Conservation (phyloP, 495 filamentous ascomycete genomes). For the Penicillium lividum region DNA sequence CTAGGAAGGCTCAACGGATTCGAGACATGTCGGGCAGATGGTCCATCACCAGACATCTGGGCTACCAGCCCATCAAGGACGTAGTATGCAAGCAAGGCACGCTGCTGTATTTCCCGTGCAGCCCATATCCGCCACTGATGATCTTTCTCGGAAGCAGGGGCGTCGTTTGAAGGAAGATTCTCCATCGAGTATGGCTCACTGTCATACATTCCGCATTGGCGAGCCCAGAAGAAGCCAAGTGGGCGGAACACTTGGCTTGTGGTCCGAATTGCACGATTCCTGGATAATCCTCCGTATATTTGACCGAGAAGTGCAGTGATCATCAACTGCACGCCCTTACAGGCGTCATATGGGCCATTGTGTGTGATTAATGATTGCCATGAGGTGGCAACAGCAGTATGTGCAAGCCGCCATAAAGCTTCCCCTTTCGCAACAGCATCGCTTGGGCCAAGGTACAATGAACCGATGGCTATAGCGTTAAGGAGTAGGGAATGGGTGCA, state of each 20-base stretch:
- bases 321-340: constrained; percentile 49
- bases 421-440: constrained; percentile 50
- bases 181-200: constrained; percentile 39
- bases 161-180: constrained; percentile 35
- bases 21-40: constrained; percentile 45
- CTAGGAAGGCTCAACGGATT: constrained; percentile 45
- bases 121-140: constrained; percentile 47
- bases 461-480: constrained; percentile 53
- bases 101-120: constrained; percentile 48
- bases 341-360: constrained; percentile 46
- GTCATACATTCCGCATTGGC: constrained; percentile 48
- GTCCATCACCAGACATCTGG: constrained; percentile 46
- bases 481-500: constrained; percentile 49
- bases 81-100: constrained; percentile 49
- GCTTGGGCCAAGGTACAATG: constrained; percentile 49
- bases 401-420: constrained; percentile 48
- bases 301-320: constrained; percentile 49
- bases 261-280: constrained; percentile 46
- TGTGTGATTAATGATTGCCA: constrained; percentile 53
- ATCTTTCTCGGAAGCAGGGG: constrained; percentile 39
- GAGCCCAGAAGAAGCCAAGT: constrained; percentile 51
- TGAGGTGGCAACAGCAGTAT: constrained; percentile 51
- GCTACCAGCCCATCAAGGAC: constrained; percentile 50
- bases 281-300: constrained; percentile 49
- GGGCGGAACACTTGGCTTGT: constrained; percentile 52